Conservation (phyloP, 2,329 filamentous ascomycete species). For the Xylariomycetidae sp. region DNA sequence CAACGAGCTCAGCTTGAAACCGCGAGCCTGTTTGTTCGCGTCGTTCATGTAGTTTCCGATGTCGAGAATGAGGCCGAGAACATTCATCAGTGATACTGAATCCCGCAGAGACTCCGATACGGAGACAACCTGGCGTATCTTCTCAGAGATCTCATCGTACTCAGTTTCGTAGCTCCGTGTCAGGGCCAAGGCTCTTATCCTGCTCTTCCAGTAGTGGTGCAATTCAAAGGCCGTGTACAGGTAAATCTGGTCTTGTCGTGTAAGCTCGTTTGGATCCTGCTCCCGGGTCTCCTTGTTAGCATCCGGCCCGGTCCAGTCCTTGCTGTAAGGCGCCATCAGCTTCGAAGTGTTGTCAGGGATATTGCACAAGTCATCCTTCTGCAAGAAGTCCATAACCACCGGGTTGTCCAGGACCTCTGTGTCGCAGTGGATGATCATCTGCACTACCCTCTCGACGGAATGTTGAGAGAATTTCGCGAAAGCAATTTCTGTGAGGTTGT, state of each 20-base stretch:
- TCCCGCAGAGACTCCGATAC: conserved; percentile 88
- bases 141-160: conserved; percentile 84
- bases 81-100: conserved; percentile 90
- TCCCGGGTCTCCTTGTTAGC: conserved; percentile 73
- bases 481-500: conserved; percentile 61
- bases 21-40: conserved; percentile 93
- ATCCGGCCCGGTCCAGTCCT: conserved; percentile 90
- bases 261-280: conserved; percentile 80
- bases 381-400: conserved; percentile 94
- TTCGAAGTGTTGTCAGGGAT: conserved; percentile 88
- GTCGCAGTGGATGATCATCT: conserved; percentile 95
- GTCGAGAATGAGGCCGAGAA: conserved; percentile 90
- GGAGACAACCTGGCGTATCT: conserved; percentile 76
- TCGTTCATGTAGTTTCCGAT: conserved; percentile 99
- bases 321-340: conserved; percentile 89
- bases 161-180: conserved; percentile 80
- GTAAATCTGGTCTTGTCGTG: conserved; percentile 92
- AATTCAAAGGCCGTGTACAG: conserved; percentile 89
- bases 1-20: conserved; percentile 95
- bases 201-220: conserved; percentile 97
- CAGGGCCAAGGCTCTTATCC: conserved; percentile 84
- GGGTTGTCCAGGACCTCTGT: conserved; percentile 78
- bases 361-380: conserved; percentile 86
- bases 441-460: conserved; percentile 76
- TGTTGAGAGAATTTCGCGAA: conserved; percentile 87